Conservation (phyloP, 306 rosid genomes). For the Acacia crassicarpa region DNA sequence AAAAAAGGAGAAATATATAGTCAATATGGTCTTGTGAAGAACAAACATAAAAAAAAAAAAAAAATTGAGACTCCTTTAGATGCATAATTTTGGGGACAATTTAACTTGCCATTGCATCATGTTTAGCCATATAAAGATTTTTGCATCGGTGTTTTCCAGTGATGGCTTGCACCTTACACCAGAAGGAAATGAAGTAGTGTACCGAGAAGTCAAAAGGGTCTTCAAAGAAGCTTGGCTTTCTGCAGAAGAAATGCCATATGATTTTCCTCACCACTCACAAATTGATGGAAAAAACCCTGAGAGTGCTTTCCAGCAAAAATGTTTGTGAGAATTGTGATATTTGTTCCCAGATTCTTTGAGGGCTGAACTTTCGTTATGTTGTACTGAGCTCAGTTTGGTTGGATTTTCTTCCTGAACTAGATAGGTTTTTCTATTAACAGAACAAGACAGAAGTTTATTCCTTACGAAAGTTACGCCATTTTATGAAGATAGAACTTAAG, state of each 20-base stretch:
- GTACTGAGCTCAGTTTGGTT: conserved; percentile 16
- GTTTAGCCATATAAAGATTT: conserved; percentile 15
- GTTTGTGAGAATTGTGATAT: conserved; percentile 48
- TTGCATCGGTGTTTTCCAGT: conserved; percentile 39
- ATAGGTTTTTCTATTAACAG: not conserved
- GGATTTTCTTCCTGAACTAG: conserved; percentile 25
- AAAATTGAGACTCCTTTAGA: not conserved
- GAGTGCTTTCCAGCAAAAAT: conserved; percentile 61
- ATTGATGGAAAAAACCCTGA: conserved; percentile 64
- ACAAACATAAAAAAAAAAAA: not conserved
- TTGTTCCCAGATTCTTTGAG: not conserved
- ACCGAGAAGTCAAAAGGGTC: conserved; percentile 43
- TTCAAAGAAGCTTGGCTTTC: conserved; percentile 47
- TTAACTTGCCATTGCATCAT: not conserved
- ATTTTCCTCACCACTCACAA: conserved; percentile 82
- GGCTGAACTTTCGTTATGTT: conserved; percentile 3
- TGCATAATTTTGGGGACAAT: not conserved
- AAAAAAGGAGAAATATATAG: no score
- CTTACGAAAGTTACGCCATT: not conserved
- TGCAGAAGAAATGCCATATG: conserved; percentile 66
- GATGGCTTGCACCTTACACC: conserved; percentile 91
- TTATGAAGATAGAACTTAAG: not conserved
- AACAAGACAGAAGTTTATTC: not conserved
- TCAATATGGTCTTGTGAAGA: not conserved
- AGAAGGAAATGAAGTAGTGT: conserved; percentile 72